A percentile compares a stretch with the other conserved stretches of the same genome.
phyloP scores from a whole-genome alignment of 1,139 yeast species.

The Yarrowia galli region DNA sequence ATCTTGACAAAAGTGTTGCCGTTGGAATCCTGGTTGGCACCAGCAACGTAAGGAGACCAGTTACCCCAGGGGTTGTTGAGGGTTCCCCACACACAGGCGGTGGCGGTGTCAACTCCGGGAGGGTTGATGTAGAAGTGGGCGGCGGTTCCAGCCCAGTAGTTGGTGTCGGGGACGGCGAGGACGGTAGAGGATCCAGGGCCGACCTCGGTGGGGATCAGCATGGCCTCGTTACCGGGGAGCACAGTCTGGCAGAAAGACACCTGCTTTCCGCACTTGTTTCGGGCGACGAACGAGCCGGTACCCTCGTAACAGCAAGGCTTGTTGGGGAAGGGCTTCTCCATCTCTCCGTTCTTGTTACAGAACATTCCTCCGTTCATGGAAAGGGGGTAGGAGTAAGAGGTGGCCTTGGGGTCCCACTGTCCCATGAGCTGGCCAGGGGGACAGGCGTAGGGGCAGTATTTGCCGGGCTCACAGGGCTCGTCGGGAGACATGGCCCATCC shows the following conservation, averaged over 20 bases:
- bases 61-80: constrained; percentile 73
- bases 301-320: constrained; percentile 74
- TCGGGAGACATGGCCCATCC: constrained; percentile 93
- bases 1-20: constrained; percentile 80
- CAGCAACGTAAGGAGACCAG: constrained; percentile 94
- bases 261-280: constrained; percentile 56
- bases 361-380: constrained; percentile 83
- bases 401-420: constrained; percentile 73
- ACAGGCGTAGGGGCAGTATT: constrained; percentile 88
- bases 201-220: constrained; percentile 84
- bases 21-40: constrained; percentile 74
- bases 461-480: constrained; percentile 73
- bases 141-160: constrained; percentile 67
- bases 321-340: constrained; percentile 67
- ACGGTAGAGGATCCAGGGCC: constrained; percentile 56
- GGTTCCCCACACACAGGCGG: constrained; percentile 88
- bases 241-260: constrained; percentile 94
- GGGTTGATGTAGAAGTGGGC: constrained; percentile 88
- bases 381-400: constrained; percentile 82
- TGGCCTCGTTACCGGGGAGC: constrained; percentile 90
- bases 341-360: constrained; percentile 73
- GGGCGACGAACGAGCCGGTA: constrained; percentile 69
- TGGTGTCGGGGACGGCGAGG: constrained; percentile 84
- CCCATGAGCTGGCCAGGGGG: constrained; percentile 83
- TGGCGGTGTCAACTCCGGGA: constrained; percentile 78